A percentile compares a stretch with the other conserved stretches of the same genome.
Evolutionary conservation across 2,329 filamentous ascomycete species (phyloP).

Genomic region (Cadophora sp.): DNA sequence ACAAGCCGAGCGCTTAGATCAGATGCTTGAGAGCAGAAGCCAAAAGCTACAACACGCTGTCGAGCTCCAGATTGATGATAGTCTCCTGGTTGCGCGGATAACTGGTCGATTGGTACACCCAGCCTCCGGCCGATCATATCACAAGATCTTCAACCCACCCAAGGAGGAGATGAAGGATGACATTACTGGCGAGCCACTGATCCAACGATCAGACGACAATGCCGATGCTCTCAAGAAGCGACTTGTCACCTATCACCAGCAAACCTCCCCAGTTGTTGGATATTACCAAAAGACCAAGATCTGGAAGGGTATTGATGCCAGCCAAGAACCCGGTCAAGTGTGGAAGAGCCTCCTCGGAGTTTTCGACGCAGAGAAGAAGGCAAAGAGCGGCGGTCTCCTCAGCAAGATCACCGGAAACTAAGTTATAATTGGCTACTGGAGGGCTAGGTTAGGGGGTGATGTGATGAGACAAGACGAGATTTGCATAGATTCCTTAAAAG

Average conservation of each 20-base stretch:
- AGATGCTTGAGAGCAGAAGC: constrained; percentile 80
- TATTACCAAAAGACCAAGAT: constrained; percentile 99
- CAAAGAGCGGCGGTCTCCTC: constrained; percentile 40
- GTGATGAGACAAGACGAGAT: constrained; percentile 26
- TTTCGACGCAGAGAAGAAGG: constrained; percentile 70
- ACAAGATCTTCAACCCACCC: constrained; percentile 98
- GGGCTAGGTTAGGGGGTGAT: constrained; percentile 8
- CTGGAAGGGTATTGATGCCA: constrained; percentile 94
- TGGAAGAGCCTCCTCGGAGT: constrained; percentile 92
- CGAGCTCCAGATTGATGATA: constrained; percentile 96
- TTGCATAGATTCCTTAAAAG: constrained; percentile 43
- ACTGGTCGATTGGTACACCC: constrained; percentile 96
- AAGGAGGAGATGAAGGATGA: constrained; percentile 96
- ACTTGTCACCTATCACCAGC: constrained; percentile 88
- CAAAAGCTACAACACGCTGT: constrained; percentile 93
- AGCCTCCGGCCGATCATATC: constrained; percentile 94
- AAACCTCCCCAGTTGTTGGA: constrained; percentile 89
- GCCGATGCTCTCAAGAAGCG: constrained; percentile 96
- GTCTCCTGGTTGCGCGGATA: constrained; percentile 91
- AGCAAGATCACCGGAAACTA: constrained; percentile 46
- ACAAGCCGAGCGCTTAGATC: constrained; percentile 92
- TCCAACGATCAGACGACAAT: constrained; percentile 97
- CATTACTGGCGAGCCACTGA: constrained; percentile 92
- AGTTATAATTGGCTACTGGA: constrained; percentile 18
- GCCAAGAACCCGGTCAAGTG: constrained; percentile 92